Conservation (phyloP, 257 asterid genomes). For the Plectranthus barbatus region DNA sequence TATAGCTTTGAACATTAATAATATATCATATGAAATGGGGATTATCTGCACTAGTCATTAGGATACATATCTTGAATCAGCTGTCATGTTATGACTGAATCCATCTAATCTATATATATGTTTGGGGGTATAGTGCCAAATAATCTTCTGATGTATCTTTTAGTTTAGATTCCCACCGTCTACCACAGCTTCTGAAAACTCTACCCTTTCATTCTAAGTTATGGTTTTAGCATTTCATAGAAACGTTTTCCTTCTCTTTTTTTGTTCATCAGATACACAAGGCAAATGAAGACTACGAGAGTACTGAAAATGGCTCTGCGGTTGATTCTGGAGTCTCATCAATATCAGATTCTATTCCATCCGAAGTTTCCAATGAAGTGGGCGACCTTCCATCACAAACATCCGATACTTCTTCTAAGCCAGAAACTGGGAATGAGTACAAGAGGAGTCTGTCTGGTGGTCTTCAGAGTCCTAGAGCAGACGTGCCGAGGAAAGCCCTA, state of each 20-base stretch:
- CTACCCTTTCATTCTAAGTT: not conserved
- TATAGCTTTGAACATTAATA: not conserved
- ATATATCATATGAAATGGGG: not conserved
- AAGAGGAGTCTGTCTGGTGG: constrained; percentile 84
- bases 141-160: not conserved
- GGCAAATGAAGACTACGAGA: constrained; percentile 57
- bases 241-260: not conserved
- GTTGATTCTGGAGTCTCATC: constrained; percentile 22
- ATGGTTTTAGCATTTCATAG: not conserved
- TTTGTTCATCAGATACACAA: constrained; percentile 42
- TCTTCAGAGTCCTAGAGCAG: constrained; percentile 72
- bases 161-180: no score
- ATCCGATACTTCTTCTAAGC: constrained; percentile 8
- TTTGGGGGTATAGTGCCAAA: not conserved
- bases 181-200: not conserved
- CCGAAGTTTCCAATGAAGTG: constrained; percentile 25
- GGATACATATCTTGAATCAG: not conserved
- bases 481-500: constrained; percentile 54
- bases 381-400: constrained; percentile 15
- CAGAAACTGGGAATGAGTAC: constrained; percentile 31
- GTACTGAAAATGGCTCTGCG: constrained; percentile 16
- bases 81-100: no score
- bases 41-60: not conserved
- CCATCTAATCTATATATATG: not conserved
- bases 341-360: constrained; percentile 21